Evolutionary conservation across 495 filamentous ascomycete genomes (phyloP), one percentile per base, ranked within the genome.

Genomic region (Aspergillus carlsbadensis): DNA sequence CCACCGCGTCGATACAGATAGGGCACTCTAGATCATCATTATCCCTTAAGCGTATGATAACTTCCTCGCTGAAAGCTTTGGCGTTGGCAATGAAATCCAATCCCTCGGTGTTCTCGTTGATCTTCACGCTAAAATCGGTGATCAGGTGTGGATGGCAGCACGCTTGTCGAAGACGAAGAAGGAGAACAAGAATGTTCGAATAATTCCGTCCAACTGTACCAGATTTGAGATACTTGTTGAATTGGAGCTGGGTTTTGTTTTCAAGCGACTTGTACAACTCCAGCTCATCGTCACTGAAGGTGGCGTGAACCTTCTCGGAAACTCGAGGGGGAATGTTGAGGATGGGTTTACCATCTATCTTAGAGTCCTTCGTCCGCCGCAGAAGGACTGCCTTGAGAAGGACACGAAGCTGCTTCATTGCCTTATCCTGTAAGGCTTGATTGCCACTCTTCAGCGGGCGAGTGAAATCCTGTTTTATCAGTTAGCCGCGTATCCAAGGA

Each of bases 61-160:
- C 89, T 3, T 80, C 74, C 2, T 70, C 54, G 6, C 74, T 65
- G 24, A 97, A 77, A 20, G 77, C 71, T 52, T 81, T 81, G 0
- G 92, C 91, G 18, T 94, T 78, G 8, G 77, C 78, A 11, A 84
- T 48, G 72, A 92, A 85, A 29, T 85, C 76, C 6, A 91, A 82
- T 6, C 82, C 76, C 1, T 85, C 81, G 2, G 78, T 73, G 10
- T 79, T 63, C 54, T 78, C 70, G 46, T 70, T 72, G n/a, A 77
- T 39, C 52, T 84, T 75, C 20, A 76, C 64, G 29, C 84, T 85
- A 58, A 88, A 85, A 54, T 93, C 91, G 10, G 76, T 79, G 49
- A 95, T 92, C n/a, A 98, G 75, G 66, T 95, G 89, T 1, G 92
- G 92, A 70, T 98, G 94, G 61, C 91, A 96, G 64, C 90, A 94